These are phyloP conservation scores for Phytophthora multivora DNA, from an alignment of 352 stramenopile genomes.

Conservation along the genomic window DNA sequence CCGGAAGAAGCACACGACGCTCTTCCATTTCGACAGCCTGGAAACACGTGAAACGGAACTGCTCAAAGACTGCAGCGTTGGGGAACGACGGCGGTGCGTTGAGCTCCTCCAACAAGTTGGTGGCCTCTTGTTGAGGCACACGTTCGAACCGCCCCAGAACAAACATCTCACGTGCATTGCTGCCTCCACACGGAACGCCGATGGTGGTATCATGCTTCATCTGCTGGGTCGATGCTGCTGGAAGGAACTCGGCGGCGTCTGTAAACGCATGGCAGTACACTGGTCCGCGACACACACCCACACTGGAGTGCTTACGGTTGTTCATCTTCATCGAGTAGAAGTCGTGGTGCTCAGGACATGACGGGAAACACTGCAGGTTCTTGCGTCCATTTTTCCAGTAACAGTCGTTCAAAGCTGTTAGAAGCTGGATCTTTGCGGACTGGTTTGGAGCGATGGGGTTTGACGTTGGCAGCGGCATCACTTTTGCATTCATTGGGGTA, in stretches of 20 bases:
- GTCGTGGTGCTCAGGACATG: conserved; percentile 86
- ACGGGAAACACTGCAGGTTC: conserved; percentile 90
- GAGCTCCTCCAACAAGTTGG: conserved; percentile 52
- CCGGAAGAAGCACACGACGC: conserved; percentile 42
- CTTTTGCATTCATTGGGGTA: conserved; percentile 7
- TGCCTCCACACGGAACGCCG: conserved; percentile 44
- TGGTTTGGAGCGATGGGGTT: conserved; percentile 11
- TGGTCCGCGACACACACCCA: conserved; percentile 80
- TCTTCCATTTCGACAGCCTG: conserved; percentile 86
- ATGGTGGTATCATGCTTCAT: conserved; percentile 63
- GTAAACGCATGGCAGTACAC: conserved; percentile 81
- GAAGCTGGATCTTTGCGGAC: conserved; percentile 43
- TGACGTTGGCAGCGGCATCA: conserved; percentile 4
- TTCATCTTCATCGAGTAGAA: conserved; percentile 93
- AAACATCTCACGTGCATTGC: conserved; percentile 59
- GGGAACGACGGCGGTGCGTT: conserved; percentile 49
- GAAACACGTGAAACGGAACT: conserved; percentile 82
- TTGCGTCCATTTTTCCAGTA: conserved; percentile 93
- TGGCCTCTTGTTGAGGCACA: conserved; percentile 66
- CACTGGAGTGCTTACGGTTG: conserved; percentile 86
- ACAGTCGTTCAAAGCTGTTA: conserved; percentile 68
- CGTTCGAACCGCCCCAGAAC: conserved; percentile 84
- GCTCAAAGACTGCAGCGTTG: conserved; percentile 58
- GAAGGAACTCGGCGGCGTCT: conserved; percentile 25
- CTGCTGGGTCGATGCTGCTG: conserved; percentile 42